Conservation (phyloP, 495 filamentous ascomycete genomes). For the Trypethelium eluteriae region DNA sequence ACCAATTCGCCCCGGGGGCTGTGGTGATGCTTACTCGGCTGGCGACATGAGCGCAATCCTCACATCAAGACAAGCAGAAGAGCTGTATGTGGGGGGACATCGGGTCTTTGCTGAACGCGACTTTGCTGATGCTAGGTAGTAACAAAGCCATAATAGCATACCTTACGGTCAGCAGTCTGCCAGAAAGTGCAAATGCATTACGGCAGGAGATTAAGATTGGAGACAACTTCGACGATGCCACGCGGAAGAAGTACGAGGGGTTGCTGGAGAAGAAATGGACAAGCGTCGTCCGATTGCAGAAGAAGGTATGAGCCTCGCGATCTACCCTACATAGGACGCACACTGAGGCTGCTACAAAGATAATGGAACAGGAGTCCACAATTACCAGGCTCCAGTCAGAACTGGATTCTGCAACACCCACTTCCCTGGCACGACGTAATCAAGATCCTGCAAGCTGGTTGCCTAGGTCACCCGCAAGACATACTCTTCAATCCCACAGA, state of each 20-base stretch:
- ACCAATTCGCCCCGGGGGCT: background rate
- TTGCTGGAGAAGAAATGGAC: conserved; percentile 96
- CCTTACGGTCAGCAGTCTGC: conserved; percentile 62
- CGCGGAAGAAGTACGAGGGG: conserved; percentile 80
- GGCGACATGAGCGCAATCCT: conserved; percentile 66
- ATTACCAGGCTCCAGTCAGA: conserved; percentile 66
- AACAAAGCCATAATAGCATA: conserved; percentile 90
- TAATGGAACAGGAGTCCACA: conserved; percentile 84
- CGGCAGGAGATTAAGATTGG: conserved; percentile 57
- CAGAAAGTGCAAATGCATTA: conserved; percentile 59
- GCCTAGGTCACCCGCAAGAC: conserved; percentile 67
- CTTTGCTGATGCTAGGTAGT: conserved; percentile 43
- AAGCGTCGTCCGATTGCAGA: conserved; percentile 79
- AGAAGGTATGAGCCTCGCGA: conserved; percentile 55
- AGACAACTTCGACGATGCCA: conserved; percentile 64
- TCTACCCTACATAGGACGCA: conserved; percentile 3
- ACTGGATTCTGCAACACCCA: conserved; percentile 77
- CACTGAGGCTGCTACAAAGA: conserved; percentile 44
- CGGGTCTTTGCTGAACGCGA: background rate
- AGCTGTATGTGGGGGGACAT: conserved; percentile 52
- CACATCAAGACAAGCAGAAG: conserved; percentile 73
- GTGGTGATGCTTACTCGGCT: background rate
- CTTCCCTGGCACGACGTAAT: conserved; percentile 62
- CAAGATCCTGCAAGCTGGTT: conserved; percentile 85
- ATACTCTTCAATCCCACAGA: conserved; percentile 80